Percentiles rank a stretch among this genome's conserved stretches.
Evolutionary conservation across 176 grass and related monocot genomes (phyloP).

Genomic region (Paspalum notatum): DNA sequence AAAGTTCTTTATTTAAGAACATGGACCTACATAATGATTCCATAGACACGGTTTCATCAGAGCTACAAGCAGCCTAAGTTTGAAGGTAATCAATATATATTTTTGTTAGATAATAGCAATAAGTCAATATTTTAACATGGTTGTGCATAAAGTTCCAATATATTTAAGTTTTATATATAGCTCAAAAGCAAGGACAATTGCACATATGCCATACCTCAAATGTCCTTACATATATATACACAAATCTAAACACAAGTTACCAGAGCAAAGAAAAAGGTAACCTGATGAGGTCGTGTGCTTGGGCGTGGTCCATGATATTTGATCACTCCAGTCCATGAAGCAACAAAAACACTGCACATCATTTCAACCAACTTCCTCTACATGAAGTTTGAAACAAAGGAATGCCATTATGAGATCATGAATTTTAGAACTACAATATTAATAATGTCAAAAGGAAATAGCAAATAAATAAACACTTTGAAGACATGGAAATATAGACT

Average conservation of each 20-base stretch:
- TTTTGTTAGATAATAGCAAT: background rate
- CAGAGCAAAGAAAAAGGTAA: constrained; percentile 37
- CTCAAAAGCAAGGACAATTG: background rate
- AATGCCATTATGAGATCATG: constrained; percentile 13
- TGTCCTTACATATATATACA: background rate
- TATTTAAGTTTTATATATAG: background rate
- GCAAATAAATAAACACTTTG: background rate
- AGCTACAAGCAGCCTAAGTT: background rate
- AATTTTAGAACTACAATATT: constrained; percentile 28
- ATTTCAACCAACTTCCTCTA: constrained; percentile 97
- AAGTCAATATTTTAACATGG: constrained; percentile 12
- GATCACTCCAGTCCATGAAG: constrained; percentile 97
- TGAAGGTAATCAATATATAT: background rate
- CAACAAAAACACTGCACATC: constrained; percentile 97
- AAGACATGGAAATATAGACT: background rate
- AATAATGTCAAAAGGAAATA: constrained; percentile 13
- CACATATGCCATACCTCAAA: background rate
- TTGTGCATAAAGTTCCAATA: constrained; percentile 5
- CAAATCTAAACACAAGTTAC: constrained; percentile 21
- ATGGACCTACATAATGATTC: constrained; percentile 1
- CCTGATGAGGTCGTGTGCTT: constrained; percentile 92
- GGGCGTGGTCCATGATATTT: constrained; percentile 95
- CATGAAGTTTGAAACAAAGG: constrained; percentile 35
- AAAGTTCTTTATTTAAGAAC: constrained; percentile 20
- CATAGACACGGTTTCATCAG: background rate